Evolutionary conservation across 768 basidiomycete species (phyloP), one percentile per base, ranked within the genome.

Genomic region (Lentinula raphanica): DNA sequence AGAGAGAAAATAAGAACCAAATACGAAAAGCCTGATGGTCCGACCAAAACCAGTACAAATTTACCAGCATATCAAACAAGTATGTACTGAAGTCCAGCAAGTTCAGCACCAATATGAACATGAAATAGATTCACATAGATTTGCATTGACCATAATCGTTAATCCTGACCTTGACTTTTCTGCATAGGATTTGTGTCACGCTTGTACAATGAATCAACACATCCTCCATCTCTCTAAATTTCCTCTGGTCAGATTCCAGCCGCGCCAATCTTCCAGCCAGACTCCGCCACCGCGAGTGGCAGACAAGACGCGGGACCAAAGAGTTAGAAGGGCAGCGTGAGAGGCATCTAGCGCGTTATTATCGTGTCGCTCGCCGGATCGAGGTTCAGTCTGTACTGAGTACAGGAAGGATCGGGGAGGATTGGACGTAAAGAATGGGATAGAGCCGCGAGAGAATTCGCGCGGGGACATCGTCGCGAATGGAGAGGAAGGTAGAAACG

Each of bases 241-340:
- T 51, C 78, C 72, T 54, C 68, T 62, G 28, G 81, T 84, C 59
- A 87, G 74, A 66, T 85, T 85, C 19, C 81, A 71, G 17, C 87
- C 87, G 1, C 68, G 67, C 62, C 78, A 86, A 66, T 88, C 85
- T 71, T 89, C 85, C 51, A 89, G 68, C 77, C 80, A 84, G 58
- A 89, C 84, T 35, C 74, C 78, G 7, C 79, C 74, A 60, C 74
- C 76, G 49, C 74, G 71, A 68, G 86, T 87, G 58, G 76, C 69
- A 48, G 70, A 68, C 49, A 84, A 56, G 45, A 84, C 79, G 36
- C 71, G 68, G 56, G 70, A 69, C 82, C 82, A 84, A 58, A 87
- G 23, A 13, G 35, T 35, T 15, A 53, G 23, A 3, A 53, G 35
- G 23, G 51, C 9, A 7, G 13, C n/a, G 23, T 53, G 51, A 21